Evolutionary conservation across 2,329 filamentous ascomycete genomes (phyloP).

Genomic region (Graphilbum fragrans): DNA sequence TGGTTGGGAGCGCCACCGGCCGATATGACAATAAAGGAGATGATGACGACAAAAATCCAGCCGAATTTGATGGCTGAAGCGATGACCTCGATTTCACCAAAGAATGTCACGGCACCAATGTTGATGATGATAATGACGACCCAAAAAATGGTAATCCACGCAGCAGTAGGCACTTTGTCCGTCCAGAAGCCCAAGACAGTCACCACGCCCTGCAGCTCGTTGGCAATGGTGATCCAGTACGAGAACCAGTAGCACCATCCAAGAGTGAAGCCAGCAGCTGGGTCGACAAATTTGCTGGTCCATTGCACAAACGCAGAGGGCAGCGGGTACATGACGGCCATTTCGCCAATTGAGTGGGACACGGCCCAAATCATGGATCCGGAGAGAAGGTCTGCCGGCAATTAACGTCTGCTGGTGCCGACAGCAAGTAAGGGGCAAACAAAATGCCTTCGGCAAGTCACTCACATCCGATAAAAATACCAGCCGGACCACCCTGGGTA

Average conservation of each 20-base stretch:
- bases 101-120: slow-evolving; percentile 7
- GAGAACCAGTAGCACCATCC: slow-evolving; percentile 40
- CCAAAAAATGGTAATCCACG: slow-evolving; percentile 5
- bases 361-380: slow-evolving; percentile 2
- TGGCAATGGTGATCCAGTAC: slow-evolving; percentile 25
- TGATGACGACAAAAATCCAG: slow-evolving; percentile 35
- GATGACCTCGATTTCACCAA: slow-evolving; percentile 10
- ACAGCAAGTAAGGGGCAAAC: too few species aligned
- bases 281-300: slow-evolving; percentile 23
- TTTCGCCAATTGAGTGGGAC: slow-evolving; percentile 1
- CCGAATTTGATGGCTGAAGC: slow-evolving; percentile 28
- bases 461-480: slow-evolving; percentile 2
- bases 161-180: not conserved
- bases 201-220: slow-evolving; percentile 4
- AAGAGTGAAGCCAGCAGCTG: slow-evolving; percentile 31
- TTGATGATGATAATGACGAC: slow-evolving; percentile 5
- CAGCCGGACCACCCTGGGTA: not conserved
- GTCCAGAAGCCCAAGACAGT: slow-evolving; percentile 6
- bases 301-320: slow-evolving; percentile 1
- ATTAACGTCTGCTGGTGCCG: not conserved
- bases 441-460: too few species aligned
- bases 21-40: slow-evolving; percentile 37
- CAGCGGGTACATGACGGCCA: slow-evolving; percentile 1
- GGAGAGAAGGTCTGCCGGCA: not conserved
- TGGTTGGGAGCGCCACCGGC: slow-evolving; percentile 21